These are phyloP conservation scores for Barnettozyma siamensis DNA, from an alignment of 805 yeast genomes.

Conservation along the genomic window DNA sequence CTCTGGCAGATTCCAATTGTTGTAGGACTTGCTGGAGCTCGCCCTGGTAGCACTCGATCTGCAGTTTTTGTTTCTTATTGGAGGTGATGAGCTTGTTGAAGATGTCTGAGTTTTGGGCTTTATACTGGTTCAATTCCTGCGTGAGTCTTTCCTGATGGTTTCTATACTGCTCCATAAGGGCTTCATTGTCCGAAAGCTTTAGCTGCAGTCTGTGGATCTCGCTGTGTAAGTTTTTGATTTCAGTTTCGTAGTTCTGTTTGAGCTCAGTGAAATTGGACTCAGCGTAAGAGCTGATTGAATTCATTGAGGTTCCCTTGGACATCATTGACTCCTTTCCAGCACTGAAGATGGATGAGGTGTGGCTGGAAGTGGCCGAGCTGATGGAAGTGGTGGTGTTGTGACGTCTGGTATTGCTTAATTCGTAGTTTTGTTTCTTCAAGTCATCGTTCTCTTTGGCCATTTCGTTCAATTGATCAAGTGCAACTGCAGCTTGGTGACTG, in stretches of 20 bases:
- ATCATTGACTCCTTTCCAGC: slow-evolving; percentile 4
- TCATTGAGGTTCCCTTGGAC: slow-evolving; percentile 19
- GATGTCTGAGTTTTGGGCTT: slow-evolving; percentile 1
- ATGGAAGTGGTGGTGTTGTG: not conserved
- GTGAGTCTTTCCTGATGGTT: not conserved
- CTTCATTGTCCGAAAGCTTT: not conserved
- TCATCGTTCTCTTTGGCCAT: slow-evolving; percentile 16
- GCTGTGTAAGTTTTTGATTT: slow-evolving; percentile 7
- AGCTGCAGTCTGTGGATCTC: slow-evolving; percentile 8
- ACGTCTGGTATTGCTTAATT: not conserved
- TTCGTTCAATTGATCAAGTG: slow-evolving; percentile 23
- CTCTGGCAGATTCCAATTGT: slow-evolving; percentile 17
- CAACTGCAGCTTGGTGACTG: slow-evolving; percentile 23
- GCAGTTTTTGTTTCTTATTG: slow-evolving; percentile 10
- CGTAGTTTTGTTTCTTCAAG: slow-evolving; percentile 16
- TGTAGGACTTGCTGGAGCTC: slow-evolving; percentile 12
- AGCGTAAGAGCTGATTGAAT: slow-evolving; percentile 11
- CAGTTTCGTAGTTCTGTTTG: slow-evolving; percentile 9
- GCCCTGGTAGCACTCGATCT: slow-evolving; percentile 12
- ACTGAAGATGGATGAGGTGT: slow-evolving; percentile 8
- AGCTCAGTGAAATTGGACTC: slow-evolving; percentile 6
- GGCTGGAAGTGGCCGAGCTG: slow-evolving; percentile 5
- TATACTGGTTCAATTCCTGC: not conserved
- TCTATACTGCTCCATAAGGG: slow-evolving; percentile 1
- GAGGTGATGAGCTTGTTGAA: slow-evolving; percentile 6